Evolutionary conservation across 345 rosid species (phyloP).

Genomic region (Hibiscus mutabilis): DNA sequence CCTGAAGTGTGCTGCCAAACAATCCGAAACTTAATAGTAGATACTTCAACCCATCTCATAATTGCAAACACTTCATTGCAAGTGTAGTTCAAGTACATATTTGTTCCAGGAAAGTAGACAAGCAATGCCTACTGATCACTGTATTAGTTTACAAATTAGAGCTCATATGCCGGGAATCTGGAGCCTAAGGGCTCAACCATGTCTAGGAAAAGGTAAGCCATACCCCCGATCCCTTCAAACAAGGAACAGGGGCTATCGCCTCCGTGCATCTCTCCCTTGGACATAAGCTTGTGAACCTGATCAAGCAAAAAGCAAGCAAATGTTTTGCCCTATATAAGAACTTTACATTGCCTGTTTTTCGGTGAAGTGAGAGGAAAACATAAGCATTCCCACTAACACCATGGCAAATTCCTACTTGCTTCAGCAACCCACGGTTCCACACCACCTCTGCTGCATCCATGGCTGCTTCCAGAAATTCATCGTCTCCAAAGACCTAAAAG

Average conservation of each 20-base stretch:
- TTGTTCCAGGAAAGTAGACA: background rate
- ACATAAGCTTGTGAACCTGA: conserved; percentile 40
- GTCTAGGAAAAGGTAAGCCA: conserved; percentile 60
- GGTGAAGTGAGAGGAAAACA: conserved; percentile 50
- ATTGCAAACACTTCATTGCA: background rate
- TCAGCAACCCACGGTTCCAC: conserved; percentile 62
- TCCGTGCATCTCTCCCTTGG: conserved; percentile 56
- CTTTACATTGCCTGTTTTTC: conserved; percentile 40
- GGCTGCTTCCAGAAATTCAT: conserved; percentile 51
- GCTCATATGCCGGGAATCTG: conserved; percentile 60
- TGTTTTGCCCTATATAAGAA: conserved; percentile 53
- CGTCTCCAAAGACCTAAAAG: conserved; percentile 49
- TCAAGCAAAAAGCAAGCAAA: conserved; percentile 63
- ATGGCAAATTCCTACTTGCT: conserved; percentile 67
- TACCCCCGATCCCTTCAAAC: conserved; percentile 62
- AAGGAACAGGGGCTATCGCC: conserved; percentile 57
- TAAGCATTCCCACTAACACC: conserved; percentile 65
- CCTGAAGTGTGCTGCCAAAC: background rate
- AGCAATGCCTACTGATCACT: background rate
- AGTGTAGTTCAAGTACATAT: background rate
- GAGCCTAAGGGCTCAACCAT: conserved; percentile 43
- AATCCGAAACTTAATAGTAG: background rate
- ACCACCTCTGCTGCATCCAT: conserved; percentile 55
- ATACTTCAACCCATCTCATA: background rate
- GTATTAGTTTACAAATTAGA: conserved; percentile 13